Evolutionary conservation across 345 rosid genomes (phyloP).

Genomic region (Corchorus capsularis): DNA sequence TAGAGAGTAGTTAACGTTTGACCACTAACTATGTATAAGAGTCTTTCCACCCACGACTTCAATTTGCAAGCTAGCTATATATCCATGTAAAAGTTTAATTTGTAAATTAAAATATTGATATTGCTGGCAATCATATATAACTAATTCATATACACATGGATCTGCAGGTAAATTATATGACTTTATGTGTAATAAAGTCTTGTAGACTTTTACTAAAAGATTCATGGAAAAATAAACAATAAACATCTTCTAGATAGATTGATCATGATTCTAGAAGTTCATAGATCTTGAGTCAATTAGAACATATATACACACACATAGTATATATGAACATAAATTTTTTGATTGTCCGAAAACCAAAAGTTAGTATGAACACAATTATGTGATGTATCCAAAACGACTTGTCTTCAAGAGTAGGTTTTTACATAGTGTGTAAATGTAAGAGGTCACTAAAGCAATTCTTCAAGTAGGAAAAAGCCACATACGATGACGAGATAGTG

Average conservation of each 20-base stretch:
- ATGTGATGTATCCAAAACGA: too few relatives aligned
- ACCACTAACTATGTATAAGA: neutral
- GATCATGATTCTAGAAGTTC: neutral
- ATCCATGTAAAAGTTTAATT: neutral
- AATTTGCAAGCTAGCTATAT: neutral
- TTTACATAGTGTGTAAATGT: too few relatives aligned
- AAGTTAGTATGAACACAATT: too few relatives aligned
- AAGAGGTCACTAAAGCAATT: too few relatives aligned
- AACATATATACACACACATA: too few relatives aligned
- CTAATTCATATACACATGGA: neutral
- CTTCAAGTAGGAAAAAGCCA: too few relatives aligned
- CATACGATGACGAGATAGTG: too few relatives aligned
- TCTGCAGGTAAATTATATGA: neutral
- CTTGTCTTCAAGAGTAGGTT: too few relatives aligned
- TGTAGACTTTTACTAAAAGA: neutral
- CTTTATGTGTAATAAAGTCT: neutral
- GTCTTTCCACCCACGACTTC: neutral
- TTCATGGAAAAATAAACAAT: neutral
- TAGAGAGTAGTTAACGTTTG: neutral
- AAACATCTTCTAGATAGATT: neutral
- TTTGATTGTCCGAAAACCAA: too few relatives aligned
- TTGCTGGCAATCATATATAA: neutral
- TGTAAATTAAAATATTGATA: neutral
- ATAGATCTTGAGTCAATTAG: too few relatives aligned
- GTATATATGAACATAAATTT: too few relatives aligned